Percentiles rank a stretch among this genome's conserved stretches.
phyloP scores from a whole-genome alignment of 2,329 filamentous ascomycete species.

The Zalaria sp. region DNA sequence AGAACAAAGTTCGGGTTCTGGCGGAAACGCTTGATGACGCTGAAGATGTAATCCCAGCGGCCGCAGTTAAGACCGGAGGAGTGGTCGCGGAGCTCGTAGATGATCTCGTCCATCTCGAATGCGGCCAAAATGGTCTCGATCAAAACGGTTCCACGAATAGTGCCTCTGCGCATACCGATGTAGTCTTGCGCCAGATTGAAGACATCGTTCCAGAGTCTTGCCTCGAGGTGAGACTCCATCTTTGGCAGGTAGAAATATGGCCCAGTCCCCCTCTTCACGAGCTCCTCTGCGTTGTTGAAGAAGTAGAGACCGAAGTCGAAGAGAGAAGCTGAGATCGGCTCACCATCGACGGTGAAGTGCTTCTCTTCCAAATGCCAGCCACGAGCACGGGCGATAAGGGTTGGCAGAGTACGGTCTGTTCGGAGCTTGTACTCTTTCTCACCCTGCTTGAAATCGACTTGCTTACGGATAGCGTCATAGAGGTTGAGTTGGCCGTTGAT shows the following conservation, averaged over 20 bases:
- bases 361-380: slow-evolving; percentile 99
- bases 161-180: slow-evolving; percentile 77
- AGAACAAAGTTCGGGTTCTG: slow-evolving; percentile 87
- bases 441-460: slow-evolving; percentile 93
- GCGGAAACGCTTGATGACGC: slow-evolving; percentile 98
- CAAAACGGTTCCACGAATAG: slow-evolving; percentile 85
- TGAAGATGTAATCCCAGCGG: slow-evolving; percentile 99
- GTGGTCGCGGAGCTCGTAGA: slow-evolving; percentile 96
- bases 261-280: slow-evolving; percentile 68
- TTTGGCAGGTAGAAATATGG: slow-evolving; percentile 98
- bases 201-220: slow-evolving; percentile 92
- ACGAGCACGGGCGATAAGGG: slow-evolving; percentile 83
- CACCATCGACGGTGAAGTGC: slow-evolving; percentile 89
- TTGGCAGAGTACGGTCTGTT: slow-evolving; percentile 74
- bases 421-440: slow-evolving; percentile 95
- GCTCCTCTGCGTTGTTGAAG: slow-evolving; percentile 91
- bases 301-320: slow-evolving; percentile 99
- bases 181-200: slow-evolving; percentile 95
- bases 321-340: slow-evolving; percentile 80
- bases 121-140: slow-evolving; percentile 97
- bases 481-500: slow-evolving; percentile 96
- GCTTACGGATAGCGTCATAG: slow-evolving; percentile 84
- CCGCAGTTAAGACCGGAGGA: slow-evolving; percentile 94
- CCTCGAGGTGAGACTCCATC: slow-evolving; percentile 96
- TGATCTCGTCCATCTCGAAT: slow-evolving; percentile 99